Conservation (phyloP, 805 yeast species). For the Wickerhamiella sergipiensis region DNA sequence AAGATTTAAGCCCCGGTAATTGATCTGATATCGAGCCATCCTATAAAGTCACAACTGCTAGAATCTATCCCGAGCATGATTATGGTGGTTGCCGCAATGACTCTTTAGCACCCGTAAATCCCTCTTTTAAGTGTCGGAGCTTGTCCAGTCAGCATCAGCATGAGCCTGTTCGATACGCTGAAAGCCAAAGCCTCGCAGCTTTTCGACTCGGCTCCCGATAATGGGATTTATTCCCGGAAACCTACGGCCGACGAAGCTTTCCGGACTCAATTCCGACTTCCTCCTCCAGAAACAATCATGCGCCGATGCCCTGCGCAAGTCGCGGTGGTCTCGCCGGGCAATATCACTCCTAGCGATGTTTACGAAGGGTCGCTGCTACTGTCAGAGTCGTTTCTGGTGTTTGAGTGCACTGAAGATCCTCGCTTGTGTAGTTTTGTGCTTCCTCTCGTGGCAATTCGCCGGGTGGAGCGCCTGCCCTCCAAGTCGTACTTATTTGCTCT, state of each 20-base stretch:
- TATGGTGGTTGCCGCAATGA: too few species aligned
- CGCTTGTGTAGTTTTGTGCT: slow-evolving; percentile 53
- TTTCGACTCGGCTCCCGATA: slow-evolving; percentile 14
- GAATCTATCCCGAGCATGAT: too few species aligned
- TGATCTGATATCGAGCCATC: too few species aligned
- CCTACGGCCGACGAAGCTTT: slow-evolving; percentile 59
- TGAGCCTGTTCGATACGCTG: slow-evolving; percentile 20
- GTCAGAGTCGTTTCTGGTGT: slow-evolving; percentile 63
- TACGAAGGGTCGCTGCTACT: slow-evolving; percentile 56
- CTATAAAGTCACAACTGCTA: too few species aligned
- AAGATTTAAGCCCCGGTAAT: too few species aligned
- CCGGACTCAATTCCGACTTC: slow-evolving; percentile 53
- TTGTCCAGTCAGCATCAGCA: slow-evolving; percentile 4
- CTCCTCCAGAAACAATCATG: slow-evolving; percentile 51
- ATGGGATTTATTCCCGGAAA: slow-evolving; percentile 20
- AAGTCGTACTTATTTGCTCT: slow-evolving; percentile 67
- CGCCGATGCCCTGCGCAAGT: slow-evolving; percentile 59
- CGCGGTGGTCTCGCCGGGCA: slow-evolving; percentile 14
- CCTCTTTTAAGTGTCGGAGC: not conserved
- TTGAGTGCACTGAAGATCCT: slow-evolving; percentile 56
- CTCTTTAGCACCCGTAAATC: too few species aligned
- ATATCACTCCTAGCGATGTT: slow-evolving; percentile 17
- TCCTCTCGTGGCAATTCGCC: slow-evolving; percentile 64
- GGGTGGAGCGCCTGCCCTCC: slow-evolving; percentile 76
- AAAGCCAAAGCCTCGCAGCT: slow-evolving; percentile 12